Base-by-base conservation (phyloP, 768 basidiomycete species). In the Suillus alpinus region DNA sequence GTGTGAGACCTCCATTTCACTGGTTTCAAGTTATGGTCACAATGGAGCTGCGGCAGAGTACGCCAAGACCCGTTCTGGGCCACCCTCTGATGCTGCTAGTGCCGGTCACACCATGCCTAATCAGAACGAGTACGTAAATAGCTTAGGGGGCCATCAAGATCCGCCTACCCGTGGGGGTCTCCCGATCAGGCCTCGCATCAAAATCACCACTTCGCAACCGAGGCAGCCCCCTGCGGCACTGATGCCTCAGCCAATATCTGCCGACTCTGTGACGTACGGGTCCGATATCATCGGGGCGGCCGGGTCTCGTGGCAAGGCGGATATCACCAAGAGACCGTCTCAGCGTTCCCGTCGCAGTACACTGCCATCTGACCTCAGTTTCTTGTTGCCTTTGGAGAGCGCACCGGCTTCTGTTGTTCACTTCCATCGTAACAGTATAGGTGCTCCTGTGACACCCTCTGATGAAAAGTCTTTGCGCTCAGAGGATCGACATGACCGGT, bases 261-360 rank as follows among this genome's bases (percentile, higher is more conserved):
- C 47, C 5, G 52, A 56, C 46, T 65, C 66, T 26, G 60, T 62
- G 34, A 51, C 69, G 46, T 62, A 71, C 12, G 70, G 71, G 2
- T 73, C 74, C 6, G 74, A 75, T 59, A 73, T 75, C 60, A 61
- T 75, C 12, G 66, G 66, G 50, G 16, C 37, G 20, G 10, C n/a
- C 4, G 31, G 40, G 20, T 32, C 56, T 34, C 41, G 44, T n/a
- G 47, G 23, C 40, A 26, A n/a, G 34, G 36, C 58, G 26, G 60
- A 61, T 37, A 31, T 36, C 34, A 14, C 58, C 16, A 49, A 52
- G 34, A 39, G 32, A 31, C 44, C 7, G 29, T 47, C 53, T 34
- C 53, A 29, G 23, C 41, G 26, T 39, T 39, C 58, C 57, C 12
- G 26, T 47, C 12, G 23, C 31, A 12, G 58, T 16, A 49, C 46